A percentile compares a stretch with the other conserved stretches of the same genome.
Evolutionary conservation across 176 grass and related monocot species (phyloP).

Genomic region (Phragmites australis): DNA sequence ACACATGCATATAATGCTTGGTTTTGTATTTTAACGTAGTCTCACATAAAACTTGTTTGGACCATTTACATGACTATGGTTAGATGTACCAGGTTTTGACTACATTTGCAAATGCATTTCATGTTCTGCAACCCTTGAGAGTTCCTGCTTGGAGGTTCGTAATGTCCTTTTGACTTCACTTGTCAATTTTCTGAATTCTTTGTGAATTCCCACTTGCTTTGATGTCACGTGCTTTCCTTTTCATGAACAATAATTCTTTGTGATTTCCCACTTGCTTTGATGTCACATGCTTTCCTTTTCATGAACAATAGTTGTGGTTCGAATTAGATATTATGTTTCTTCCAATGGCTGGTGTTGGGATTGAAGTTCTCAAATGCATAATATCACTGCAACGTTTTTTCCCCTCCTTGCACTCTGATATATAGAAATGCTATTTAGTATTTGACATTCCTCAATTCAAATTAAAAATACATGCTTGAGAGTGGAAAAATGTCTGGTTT

Average conservation of each 20-base stretch:
- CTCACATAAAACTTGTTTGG: background rate
- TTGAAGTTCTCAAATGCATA: background rate
- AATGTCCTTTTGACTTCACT: constrained; percentile 7
- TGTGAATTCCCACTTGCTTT: background rate
- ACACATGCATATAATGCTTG: constrained; percentile 18
- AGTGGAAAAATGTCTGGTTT: background rate
- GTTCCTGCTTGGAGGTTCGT: constrained; percentile 58
- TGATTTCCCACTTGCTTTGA: background rate
- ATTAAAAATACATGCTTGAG: constrained; percentile 5
- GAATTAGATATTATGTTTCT: too few species aligned
- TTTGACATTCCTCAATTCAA: background rate
- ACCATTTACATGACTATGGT: constrained; percentile 10
- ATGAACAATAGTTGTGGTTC: background rate
- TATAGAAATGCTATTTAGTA: background rate
- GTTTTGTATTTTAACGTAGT: constrained; percentile 6
- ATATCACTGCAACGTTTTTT: background rate
- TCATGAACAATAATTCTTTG: background rate
- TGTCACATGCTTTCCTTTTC: background rate
- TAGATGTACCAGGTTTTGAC: constrained; percentile 49
- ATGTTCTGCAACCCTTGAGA: constrained; percentile 52
- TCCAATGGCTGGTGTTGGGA: background rate
- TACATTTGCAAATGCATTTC: constrained; percentile 48
- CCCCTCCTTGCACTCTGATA: background rate
- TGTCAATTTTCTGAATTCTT: background rate
- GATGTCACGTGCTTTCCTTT: background rate